Evolutionary conservation across 2,329 filamentous ascomycete genomes (phyloP), one percentile per base, ranked within the genome.

Genomic region (Ophiostoma quercus): DNA sequence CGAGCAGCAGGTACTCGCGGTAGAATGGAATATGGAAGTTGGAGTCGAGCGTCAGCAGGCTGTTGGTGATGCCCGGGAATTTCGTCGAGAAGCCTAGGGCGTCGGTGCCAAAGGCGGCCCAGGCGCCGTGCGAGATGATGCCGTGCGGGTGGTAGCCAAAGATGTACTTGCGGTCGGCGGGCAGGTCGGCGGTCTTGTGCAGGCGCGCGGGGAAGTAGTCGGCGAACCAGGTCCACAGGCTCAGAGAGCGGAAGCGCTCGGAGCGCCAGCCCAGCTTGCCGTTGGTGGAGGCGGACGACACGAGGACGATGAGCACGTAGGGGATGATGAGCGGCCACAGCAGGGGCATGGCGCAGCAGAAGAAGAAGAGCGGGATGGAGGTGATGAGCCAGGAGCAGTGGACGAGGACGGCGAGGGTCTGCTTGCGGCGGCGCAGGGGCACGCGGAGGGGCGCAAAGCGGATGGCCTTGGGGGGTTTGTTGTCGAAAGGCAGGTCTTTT

Each of bases 91-190:
- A 98, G 0, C 92, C 92, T 0, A 97, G 84, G 0, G 92, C 92
- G 75, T 97, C 94, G 0, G 94, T 98, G 3, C 85, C 91, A 76
- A 98, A 98, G 5, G 94, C 91, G 5, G 89, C 92, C 81, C 94
- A 97, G 0, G 94, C 94, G n/a, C 94, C 95, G 75, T 97, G 92
- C 5, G 91, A 95, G 76, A 99, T 97, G 79, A 99, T 98, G 32
- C 95, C 74, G 77, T 99, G 95, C 0, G 95, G 95, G 76, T 98
- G 95, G 79, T 98, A 98, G 63, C 94, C 94, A 75, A 99, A 93
- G 73, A 99, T 93, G 81, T 98, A 99, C 79, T 96, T 97, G 73
- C 93, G 85, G 1, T 90, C 92, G 0, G 92, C 86, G 29, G 91
- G 86, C 7, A 99, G 86, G 70, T 90, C 85, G 74, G 90, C 86